Base-by-base conservation (phyloP, 768 basidiomycete species). In the Terana coerulea region DNA sequence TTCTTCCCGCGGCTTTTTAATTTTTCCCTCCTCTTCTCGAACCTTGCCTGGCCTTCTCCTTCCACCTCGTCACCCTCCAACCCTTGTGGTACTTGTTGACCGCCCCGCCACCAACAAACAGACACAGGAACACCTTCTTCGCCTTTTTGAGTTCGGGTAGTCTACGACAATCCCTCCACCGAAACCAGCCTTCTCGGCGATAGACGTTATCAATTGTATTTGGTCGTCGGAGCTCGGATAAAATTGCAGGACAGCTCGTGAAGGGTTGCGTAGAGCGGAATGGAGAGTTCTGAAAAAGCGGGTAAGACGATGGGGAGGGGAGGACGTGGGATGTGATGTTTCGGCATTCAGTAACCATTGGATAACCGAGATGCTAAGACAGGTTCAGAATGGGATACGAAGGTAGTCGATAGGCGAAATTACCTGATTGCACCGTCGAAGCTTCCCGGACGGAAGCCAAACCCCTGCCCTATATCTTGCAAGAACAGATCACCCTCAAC, bases 311-410 rank as follows among this genome's bases (percentile, higher is more conserved):
- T 87, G 91, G 10, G 86, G 93, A 14, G 86, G 95, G 40, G 91
- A 95, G 51, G 91, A 95, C 41, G 85, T 92, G 51, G 81, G 88
- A 64, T 85, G 86, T 5, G 92, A 86, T 25, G 93, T 89, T 67
- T 98, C 97, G 22, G 95, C 95, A 67, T 98, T 99, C 52, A 98
- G 77, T 3, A 99, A 76, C 97, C 97, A 99, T 72, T 99, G 97
- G 5, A 99, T 74, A n/a, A 98, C 95, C 22, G 97, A 99, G 61
- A 99, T 89, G 64, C 95, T 98, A 62, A 2, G 51, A 40, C 45
- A 37, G 36, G 51, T 40, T 29, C n/a, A n/a, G n/a, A n/a, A 15
- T 42, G 31, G 26, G 31, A 44, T 29, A 35, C 33, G 8, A 59
- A 14, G 29, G 31, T 33, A 34, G 41, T 47, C 6, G 10, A 12